A percentile compares a stretch with the other conserved stretches of the same genome.
These are phyloP conservation scores for Apiotrichum mycotoxinovorans DNA, from an alignment of 1,284 basidiomycete genomes.

Conservation along the genomic window DNA sequence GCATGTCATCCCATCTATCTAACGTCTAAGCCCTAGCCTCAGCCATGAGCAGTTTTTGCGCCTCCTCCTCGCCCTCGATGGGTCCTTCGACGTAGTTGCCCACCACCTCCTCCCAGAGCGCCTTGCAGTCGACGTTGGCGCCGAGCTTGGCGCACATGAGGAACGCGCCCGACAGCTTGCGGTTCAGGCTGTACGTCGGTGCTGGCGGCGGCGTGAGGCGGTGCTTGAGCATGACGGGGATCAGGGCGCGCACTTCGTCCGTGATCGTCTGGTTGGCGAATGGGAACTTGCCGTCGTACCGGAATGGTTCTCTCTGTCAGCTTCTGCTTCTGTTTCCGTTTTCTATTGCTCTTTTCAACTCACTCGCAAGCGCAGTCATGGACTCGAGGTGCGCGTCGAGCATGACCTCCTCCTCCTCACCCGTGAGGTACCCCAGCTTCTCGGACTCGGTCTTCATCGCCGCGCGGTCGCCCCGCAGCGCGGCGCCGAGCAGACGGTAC, in stretches of 20 bases:
- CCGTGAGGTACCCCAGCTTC: conserved; percentile 83
- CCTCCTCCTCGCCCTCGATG: conserved; percentile 36
- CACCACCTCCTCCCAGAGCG: conserved; percentile 65
- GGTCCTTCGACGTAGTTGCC: conserved; percentile 35
- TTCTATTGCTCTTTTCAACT: neutral
- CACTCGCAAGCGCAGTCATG: conserved; percentile 60
- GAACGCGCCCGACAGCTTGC: conserved; percentile 92
- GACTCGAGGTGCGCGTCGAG: conserved; percentile 80
- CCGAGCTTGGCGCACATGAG: conserved; percentile 79
- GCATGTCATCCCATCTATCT: neutral
- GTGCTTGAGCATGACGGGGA: conserved; percentile 87
- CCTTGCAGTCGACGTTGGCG: conserved; percentile 69
- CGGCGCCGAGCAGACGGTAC: conserved; percentile 74
- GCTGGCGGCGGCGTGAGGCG: conserved; percentile 86
- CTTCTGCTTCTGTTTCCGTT: neutral
- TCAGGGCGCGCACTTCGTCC: conserved; percentile 56
- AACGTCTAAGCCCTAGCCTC: neutral
- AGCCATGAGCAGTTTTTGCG: conserved; percentile 15
- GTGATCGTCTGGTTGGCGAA: conserved; percentile 50
- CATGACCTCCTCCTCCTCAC: conserved; percentile 82
- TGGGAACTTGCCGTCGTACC: conserved; percentile 34
- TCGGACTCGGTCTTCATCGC: conserved; percentile 71
- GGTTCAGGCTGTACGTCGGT: conserved; percentile 92
- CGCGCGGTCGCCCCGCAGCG: conserved; percentile 65
- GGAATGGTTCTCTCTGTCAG: conserved; percentile 33